Conservation (phyloP, 495 filamentous ascomycete genomes). For the Xylaria grammica region DNA sequence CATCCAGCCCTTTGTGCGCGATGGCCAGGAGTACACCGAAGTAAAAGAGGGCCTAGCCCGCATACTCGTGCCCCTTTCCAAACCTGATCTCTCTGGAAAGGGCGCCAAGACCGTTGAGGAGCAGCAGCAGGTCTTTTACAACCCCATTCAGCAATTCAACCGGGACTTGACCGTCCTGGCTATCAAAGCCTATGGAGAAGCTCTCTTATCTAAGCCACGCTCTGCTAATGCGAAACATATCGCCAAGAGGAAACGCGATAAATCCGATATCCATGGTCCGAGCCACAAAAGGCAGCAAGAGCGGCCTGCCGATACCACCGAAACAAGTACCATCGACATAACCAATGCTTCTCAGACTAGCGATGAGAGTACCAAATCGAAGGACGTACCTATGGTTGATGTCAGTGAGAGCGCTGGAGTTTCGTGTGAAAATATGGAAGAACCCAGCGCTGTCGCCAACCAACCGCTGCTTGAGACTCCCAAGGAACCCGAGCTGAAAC, state of each 20-base stretch:
- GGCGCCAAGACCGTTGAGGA: conserved; percentile 40
- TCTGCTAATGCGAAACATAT: conserved; percentile 41
- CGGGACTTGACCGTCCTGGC: conserved; percentile 91
- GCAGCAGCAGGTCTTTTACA: conserved; percentile 91
- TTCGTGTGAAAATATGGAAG: not conserved
- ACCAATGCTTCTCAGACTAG: conserved; percentile 19
- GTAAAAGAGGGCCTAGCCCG: conserved; percentile 53
- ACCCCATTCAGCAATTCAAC: conserved; percentile 98
- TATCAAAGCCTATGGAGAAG: conserved; percentile 81
- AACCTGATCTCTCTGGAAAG: conserved; percentile 34
- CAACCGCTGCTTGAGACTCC: conserved; percentile 4
- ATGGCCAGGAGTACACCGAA: conserved; percentile 47
- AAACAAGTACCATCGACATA: conserved; percentile 27
- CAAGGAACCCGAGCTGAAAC: conserved; percentile 28
- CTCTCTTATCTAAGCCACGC: conserved; percentile 57
- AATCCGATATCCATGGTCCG: conserved; percentile 35
- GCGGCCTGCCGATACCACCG: conserved; percentile 14
- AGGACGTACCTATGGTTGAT: conserved; percentile 18
- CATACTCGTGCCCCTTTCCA: conserved; percentile 49
- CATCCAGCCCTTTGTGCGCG: conserved; percentile 41
- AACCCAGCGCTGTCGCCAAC: conserved; percentile 7
- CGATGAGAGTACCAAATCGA: conserved; percentile 21
- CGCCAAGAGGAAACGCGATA: conserved; percentile 42
- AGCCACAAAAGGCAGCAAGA: conserved; percentile 35
- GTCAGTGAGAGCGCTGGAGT: conserved; percentile 6